Evolutionary conservation across 1,139 yeast species (phyloP).

Genomic region (Saccharomycopsis hybrid): DNA sequence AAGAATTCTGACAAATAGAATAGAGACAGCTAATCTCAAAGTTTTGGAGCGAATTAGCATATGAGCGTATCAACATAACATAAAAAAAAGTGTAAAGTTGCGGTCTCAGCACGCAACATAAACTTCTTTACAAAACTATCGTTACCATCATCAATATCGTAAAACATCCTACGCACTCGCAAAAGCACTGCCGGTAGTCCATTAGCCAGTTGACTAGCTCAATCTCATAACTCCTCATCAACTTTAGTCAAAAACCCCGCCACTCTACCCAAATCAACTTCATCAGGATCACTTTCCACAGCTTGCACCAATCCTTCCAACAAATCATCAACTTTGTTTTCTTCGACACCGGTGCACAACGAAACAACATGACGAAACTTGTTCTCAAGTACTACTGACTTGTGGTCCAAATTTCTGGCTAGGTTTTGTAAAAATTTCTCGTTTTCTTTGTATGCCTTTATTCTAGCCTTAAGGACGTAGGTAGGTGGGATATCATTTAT

Average conservation of each 20-base stretch:
- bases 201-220: too few relatives aligned
- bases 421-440: constrained; percentile 49
- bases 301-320: constrained; percentile 84
- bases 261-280: constrained; percentile 49
- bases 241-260: constrained; percentile 42
- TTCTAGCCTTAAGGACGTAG: constrained; percentile 63
- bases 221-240: constrained; percentile 24
- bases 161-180: too few relatives aligned
- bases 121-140: too few relatives aligned
- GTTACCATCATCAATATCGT: too few relatives aligned
- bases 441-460: constrained; percentile 68
- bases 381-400: constrained; percentile 62
- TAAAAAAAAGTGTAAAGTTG: too few relatives aligned
- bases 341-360: constrained; percentile 81
- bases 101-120: too few relatives aligned
- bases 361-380: constrained; percentile 88
- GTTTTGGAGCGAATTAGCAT: too few relatives aligned
- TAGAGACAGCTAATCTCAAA: too few relatives aligned
- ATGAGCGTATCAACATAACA: too few relatives aligned
- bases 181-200: too few relatives aligned
- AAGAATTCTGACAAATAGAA: too few relatives aligned
- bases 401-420: constrained; percentile 39
- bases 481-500: constrained; percentile 48
- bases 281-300: constrained; percentile 77
- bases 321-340: constrained; percentile 70